phyloP scores from a whole-genome alignment of 2,329 filamentous ascomycete species.

The Cephalotrichum gorgonifer region DNA sequence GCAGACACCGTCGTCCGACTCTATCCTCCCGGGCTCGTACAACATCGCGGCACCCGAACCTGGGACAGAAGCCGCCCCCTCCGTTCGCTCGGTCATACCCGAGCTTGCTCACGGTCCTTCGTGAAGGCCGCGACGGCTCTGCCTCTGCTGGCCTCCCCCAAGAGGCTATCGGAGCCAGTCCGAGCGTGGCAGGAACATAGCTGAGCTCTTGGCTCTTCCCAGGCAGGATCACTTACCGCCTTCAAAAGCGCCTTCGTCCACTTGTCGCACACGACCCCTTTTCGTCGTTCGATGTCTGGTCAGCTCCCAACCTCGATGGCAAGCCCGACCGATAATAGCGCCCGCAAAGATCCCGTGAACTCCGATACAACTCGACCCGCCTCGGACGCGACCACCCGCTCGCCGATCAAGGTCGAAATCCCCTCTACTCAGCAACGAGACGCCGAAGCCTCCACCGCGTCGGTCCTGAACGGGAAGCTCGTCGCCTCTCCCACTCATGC shows the following conservation, averaged over 20 bases:
- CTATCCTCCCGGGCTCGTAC: background rate
- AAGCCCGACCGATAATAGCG: slow-evolving; percentile 1
- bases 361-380: background rate
- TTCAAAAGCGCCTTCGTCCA: background rate
- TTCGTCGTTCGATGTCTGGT: slow-evolving; percentile 2
- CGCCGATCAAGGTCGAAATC: background rate
- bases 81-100: background rate
- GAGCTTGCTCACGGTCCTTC: background rate
- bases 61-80: background rate
- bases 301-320: slow-evolving; percentile 1
- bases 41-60: background rate
- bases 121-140: background rate
- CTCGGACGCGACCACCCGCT: background rate
- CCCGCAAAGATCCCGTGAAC: background rate
- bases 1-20: background rate
- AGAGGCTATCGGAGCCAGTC: background rate
- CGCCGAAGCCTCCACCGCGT: background rate
- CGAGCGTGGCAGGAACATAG: background rate
- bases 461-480: background rate
- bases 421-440: background rate
- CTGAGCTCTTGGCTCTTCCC: background rate
- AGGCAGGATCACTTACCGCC: no score
- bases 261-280: background rate
- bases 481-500: background rate
- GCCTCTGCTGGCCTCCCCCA: background rate